Conservation (phyloP, 2,329 filamentous ascomycete species). For the Nakataea oryzae region DNA sequence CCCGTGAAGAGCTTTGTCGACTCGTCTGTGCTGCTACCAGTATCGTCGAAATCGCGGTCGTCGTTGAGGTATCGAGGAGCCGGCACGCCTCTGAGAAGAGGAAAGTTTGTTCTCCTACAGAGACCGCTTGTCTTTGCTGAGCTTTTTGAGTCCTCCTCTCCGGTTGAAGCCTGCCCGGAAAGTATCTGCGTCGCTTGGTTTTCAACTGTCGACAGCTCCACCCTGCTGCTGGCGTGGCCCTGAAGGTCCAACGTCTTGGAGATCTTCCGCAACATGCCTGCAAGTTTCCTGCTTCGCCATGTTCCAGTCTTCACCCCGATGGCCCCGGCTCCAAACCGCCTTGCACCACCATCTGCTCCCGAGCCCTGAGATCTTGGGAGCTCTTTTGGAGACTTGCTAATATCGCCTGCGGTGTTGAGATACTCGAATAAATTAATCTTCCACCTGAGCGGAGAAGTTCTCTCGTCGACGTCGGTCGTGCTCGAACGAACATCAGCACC, state of each 20-base stretch:
- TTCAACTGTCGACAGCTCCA: not conserved
- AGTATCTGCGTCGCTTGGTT: not conserved
- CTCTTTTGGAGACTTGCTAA: not conserved
- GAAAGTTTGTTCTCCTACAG: not conserved
- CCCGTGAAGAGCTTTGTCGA: not conserved
- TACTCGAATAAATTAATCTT: slow-evolving; percentile 16
- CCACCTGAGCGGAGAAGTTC: slow-evolving; percentile 13
- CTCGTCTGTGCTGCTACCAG: not conserved
- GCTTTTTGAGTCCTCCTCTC: not conserved
- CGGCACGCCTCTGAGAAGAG: not conserved
- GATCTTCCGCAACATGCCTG: not conserved
- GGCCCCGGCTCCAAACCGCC: too few relatives aligned
- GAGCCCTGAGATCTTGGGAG: not conserved
- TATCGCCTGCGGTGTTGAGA: slow-evolving; percentile 4
- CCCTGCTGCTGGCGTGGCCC: not conserved
- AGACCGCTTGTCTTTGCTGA: not conserved
- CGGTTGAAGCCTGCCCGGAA: too few relatives aligned
- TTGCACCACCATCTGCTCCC: too few relatives aligned
- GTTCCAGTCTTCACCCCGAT: not conserved
- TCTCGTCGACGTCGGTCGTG: slow-evolving; percentile 3
- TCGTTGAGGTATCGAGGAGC: not conserved
- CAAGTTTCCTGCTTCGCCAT: not conserved
- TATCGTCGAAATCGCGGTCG: not conserved
- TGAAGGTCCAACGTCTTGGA: not conserved
- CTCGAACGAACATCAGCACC: not conserved